These are phyloP conservation scores for Candida takata DNA, from an alignment of 805 yeast genomes.

Conservation along the genomic window DNA sequence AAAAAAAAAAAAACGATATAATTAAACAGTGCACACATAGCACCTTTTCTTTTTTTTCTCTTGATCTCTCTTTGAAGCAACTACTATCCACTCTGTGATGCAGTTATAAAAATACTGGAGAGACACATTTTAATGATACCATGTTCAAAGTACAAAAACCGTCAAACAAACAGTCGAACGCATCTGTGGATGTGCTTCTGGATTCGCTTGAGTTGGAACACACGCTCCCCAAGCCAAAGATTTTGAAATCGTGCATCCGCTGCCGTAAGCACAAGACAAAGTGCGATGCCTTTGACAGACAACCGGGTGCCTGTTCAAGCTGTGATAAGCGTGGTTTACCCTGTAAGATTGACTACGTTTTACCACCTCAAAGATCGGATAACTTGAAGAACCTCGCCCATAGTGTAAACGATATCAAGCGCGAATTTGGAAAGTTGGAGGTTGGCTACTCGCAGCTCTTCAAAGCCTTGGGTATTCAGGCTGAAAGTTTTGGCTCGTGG, in stretches of 20 bases:
- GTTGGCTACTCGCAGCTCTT: conserved; percentile 9
- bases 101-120: background rate
- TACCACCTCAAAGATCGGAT: conserved; percentile 37
- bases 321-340: conserved; percentile 44
- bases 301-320: conserved; percentile 51
- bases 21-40: no score
- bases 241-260: conserved; percentile 51
- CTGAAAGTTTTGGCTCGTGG: conserved; percentile 18
- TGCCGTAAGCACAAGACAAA: conserved; percentile 63
- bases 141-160: conserved; percentile 4
- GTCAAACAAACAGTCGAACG: background rate
- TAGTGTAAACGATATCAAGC: conserved; percentile 14
- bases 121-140: background rate
- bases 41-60: no score
- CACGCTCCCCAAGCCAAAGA: conserved; percentile 29
- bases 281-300: conserved; percentile 48
- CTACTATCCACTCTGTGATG: background rate
- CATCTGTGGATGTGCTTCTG: background rate
- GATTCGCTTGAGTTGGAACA: conserved; percentile 4
- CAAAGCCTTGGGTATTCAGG: conserved; percentile 7
- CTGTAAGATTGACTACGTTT: conserved; percentile 51
- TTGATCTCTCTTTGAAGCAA: no score
- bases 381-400: conserved; percentile 19
- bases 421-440: conserved; percentile 9
- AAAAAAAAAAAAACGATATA: no score